A percentile compares a stretch with the other conserved stretches of the same genome.
These are phyloP conservation scores for Mycosphaerella arachidis DNA, from an alignment of 2,329 filamentous ascomycete genomes.

Conservation along the genomic window DNA sequence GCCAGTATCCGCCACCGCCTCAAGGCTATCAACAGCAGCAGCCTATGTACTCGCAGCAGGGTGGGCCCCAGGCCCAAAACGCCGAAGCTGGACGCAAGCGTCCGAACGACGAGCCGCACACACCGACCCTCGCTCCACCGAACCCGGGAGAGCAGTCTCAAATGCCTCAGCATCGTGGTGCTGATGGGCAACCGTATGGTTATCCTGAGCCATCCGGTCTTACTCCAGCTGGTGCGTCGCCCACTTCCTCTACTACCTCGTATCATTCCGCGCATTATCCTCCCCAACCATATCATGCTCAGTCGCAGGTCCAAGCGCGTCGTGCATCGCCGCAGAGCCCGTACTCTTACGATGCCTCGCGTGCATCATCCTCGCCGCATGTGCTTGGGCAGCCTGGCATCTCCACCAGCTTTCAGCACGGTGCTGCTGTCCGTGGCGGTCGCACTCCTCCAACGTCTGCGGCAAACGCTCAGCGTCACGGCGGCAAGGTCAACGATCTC, in stretches of 20 bases:
- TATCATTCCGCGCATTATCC: constrained; percentile 35
- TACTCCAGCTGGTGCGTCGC: constrained; percentile 42
- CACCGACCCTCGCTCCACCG: constrained; percentile 47
- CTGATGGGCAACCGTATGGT: constrained; percentile 28
- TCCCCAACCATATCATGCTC: constrained; percentile 38
- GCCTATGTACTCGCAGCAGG: constrained; percentile 36
- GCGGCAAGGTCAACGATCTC: constrained; percentile 28
- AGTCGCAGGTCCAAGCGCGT: constrained; percentile 30
- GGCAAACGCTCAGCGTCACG: constrained; percentile 22
- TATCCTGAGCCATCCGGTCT: constrained; percentile 43
- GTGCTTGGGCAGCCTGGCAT: constrained; percentile 19
- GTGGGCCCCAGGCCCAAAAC: constrained; percentile 11
- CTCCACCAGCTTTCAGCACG: constrained; percentile 29
- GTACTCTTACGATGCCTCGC: constrained; percentile 40
- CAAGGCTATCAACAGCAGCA: constrained; percentile 40
- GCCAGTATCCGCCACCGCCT: constrained; percentile 37
- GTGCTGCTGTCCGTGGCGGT: constrained; percentile 30
- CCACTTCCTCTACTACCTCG: constrained; percentile 38
- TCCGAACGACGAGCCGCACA: constrained; percentile 46
- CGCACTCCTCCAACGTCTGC: constrained; percentile 35
- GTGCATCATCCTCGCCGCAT: constrained; percentile 41
- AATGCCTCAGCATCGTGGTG: constrained; percentile 22
- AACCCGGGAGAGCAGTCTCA: constrained; percentile 43
- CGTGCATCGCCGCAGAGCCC: constrained; percentile 40
- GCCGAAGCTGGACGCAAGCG: constrained; percentile 42